These are phyloP conservation scores for Diaporthe humulicola DNA, from an alignment of 2,329 filamentous ascomycete genomes.

Conservation along the genomic window DNA sequence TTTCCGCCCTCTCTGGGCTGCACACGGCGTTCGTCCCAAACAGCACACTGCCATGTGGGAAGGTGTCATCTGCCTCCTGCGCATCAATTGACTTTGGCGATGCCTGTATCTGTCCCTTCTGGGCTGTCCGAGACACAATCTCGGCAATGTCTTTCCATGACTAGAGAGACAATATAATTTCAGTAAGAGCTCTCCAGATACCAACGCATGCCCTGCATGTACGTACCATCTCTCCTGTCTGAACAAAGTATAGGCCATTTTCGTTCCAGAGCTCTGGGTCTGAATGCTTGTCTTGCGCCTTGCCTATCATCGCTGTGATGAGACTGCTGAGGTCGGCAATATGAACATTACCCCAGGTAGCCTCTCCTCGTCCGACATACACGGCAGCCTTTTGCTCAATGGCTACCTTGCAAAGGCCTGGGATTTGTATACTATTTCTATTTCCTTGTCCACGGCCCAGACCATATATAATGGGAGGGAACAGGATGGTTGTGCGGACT, in stretches of 20 bases:
- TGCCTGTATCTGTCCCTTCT: not conserved
- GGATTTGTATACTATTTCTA: not conserved
- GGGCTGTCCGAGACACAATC: not conserved
- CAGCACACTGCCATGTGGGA: not conserved
- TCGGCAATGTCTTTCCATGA: conserved; percentile 16
- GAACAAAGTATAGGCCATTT: not conserved
- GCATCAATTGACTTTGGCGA: not conserved
- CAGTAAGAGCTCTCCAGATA: not conserved
- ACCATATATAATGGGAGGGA: not conserved
- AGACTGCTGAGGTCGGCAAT: not conserved
- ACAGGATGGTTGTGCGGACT: not conserved
- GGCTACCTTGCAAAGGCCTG: conserved; percentile 2
- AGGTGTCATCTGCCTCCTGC: not conserved
- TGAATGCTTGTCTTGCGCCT: not conserved
- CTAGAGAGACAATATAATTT: not conserved
- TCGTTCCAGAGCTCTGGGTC: conserved; percentile 2
- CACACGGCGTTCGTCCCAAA: conserved; percentile 4
- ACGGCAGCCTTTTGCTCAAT: conserved; percentile 1
- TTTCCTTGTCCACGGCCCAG: not conserved
- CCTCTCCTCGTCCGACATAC: not conserved
- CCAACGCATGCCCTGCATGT: too few relatives aligned
- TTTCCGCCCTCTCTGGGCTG: not conserved
- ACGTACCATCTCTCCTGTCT: not conserved
- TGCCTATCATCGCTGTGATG: not conserved
- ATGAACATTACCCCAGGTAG: conserved; percentile 3